Base-by-base conservation (phyloP, 805 yeast species). In the Metschnikowia cubensis region DNA sequence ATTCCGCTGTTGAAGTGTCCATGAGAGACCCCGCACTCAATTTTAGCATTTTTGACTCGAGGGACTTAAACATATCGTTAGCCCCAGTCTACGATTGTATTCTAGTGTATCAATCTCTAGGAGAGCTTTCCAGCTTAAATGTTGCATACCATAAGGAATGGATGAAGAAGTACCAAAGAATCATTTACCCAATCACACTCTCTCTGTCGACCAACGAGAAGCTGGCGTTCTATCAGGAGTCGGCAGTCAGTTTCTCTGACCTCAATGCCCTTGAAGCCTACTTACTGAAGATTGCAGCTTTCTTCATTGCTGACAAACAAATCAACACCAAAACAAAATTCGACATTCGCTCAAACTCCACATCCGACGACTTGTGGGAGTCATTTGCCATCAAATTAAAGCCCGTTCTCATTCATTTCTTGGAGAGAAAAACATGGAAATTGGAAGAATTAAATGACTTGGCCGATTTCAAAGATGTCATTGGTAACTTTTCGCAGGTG, bases 1-100 rank as follows among this genome's bases (percentile, higher is more conserved):
- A 91, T 64, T 87, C 97, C 0, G 87, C 96, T 0, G 87, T 91
- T 4, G 98, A 92, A 65, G 66, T 80, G 6, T 81, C 96, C 6
- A 73, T 89, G 62, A 75, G 97, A 59, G 82, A 81, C 41, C 75
- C 84, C 0, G 69, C 71, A 46, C 63, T 65, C 50, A 74, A 70
- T 55, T 76, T 79, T 50, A 74, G 79, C 56, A 74, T 84, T 2
- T 67, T 84, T 44, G 70, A 74, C 6, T 79, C 77, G 14, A 37
- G 44, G 45, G 70, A 59, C 17, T 64, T 29, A 55, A 65, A 6
- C 56, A 75, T 89, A 32, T 83, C 84, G 49, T 66, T 91, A 50
- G 77, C 82, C n/a, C 86, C 90, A 6, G 73, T 92, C 29, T 87
- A 82, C 65, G 97, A 92, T 67, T 83, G 95, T 3, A 79, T 88